phyloP scores from a whole-genome alignment of 2,329 filamentous ascomycete genomes.

The Myotisia sp. region DNA sequence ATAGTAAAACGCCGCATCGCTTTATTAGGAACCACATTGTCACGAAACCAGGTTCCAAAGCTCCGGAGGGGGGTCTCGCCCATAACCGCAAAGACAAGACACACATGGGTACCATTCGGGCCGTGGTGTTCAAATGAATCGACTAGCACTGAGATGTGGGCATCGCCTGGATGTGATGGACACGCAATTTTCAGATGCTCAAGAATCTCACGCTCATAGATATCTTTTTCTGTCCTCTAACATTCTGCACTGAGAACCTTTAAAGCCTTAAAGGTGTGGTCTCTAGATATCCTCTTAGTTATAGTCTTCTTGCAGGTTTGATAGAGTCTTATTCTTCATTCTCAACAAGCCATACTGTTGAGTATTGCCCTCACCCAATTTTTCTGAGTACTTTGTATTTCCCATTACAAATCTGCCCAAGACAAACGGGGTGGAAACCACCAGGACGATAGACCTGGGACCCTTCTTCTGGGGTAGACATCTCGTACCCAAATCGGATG shows the following conservation, averaged over 20 bases:
- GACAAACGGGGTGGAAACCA: slow-evolving; percentile 6
- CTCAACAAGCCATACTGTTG: slow-evolving; percentile 8
- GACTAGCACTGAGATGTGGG: slow-evolving; percentile 4
- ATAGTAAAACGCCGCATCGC: slow-evolving; percentile 8
- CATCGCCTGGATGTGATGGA: slow-evolving; percentile 6
- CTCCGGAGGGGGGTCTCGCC: slow-evolving; percentile 13
- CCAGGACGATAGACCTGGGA: slow-evolving; percentile 3
- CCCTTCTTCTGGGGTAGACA: background rate
- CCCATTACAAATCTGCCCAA: slow-evolving; percentile 8
- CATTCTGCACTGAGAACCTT: slow-evolving; percentile 9
- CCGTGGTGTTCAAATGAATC: slow-evolving; percentile 14
- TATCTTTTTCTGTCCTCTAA: slow-evolving; percentile 5
- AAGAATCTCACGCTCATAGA: slow-evolving; percentile 8
- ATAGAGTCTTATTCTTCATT: slow-evolving; percentile 3
- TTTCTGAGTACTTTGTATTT: slow-evolving; percentile 8
- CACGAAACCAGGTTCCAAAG: slow-evolving; percentile 10
- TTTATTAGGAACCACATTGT: slow-evolving; percentile 4
- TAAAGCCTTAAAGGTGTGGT: slow-evolving; percentile 5
- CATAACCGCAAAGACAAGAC: slow-evolving; percentile 14
- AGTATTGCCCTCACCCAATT: slow-evolving; percentile 6
- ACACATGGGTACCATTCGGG: slow-evolving; percentile 16
- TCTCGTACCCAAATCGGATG: too few species aligned
- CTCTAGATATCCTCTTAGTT: slow-evolving; percentile 4
- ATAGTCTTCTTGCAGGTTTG: background rate
- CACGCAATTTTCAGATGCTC: slow-evolving; percentile 3